Evolutionary conservation across 257 asterid genomes (phyloP), one percentile per base, ranked within the genome.

Genomic region (Craterostigma plantagineum): DNA sequence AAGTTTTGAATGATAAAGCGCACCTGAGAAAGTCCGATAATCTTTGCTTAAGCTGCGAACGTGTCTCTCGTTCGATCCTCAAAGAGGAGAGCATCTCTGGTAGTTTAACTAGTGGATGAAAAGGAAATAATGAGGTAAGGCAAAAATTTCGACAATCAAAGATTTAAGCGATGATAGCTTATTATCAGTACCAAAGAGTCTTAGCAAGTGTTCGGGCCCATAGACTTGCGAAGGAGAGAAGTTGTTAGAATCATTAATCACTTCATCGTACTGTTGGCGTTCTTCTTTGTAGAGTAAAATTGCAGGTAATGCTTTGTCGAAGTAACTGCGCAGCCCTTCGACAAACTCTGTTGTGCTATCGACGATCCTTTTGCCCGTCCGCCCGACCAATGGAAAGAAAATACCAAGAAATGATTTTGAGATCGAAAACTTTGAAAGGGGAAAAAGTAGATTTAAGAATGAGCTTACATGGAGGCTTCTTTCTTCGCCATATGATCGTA

Each of bases 121-220:
- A 48, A 56, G 47, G 53, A 49, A 42, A 50, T 16, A 40, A 40
- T 7, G 8, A 9, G 17, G 12, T 12, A 35, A 35, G 4, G 4
- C 14, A 46, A 8, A 52, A 30, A 23, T 10, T 9, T 35, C 12
- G 33, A 33, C 30, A 40, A 40, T 11, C n/a, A 54, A 33, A 14
- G 15, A 39, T 35, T 9, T 33, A 48, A 34, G 34, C 55, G n/a
- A n/a, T n/a, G 35, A 56, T 27, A 54, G 33, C 17, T 23, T 23
- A 15, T 54, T 35, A 34, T 17, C 10, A 65, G 14, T 72, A 81
- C 92, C 94, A 35, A 81, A 77, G 38, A 81, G 83, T 56, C 94
- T 66, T 43, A 81, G 50, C 17, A 81, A 63, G 61, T 81, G 94
- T 58, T 74, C 92, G 12, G 94, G 92, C 52, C 94, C 94, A 54